Percentiles rank a stretch among this genome's conserved stretches.
phyloP scores from a whole-genome alignment of 2,329 filamentous ascomycete genomes.

The Pyricularia grisea region DNA sequence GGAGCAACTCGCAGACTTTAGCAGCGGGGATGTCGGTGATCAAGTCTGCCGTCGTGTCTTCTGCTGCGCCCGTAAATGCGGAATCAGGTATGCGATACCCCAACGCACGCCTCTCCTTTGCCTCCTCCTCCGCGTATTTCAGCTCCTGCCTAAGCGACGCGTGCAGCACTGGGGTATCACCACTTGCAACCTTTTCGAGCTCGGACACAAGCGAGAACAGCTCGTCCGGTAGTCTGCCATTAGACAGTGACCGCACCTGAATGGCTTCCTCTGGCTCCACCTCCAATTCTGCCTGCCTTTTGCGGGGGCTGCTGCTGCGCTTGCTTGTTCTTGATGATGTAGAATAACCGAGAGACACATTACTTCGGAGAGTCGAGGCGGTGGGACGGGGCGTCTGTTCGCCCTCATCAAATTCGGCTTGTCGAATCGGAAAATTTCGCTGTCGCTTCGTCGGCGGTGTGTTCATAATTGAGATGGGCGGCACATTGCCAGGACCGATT shows the following conservation, averaged over 20 bases:
- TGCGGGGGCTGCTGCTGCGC: background rate
- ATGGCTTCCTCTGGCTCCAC: background rate
- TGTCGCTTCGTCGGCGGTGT: background rate
- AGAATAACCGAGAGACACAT: no score
- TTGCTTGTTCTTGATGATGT: background rate
- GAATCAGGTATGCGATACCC: background rate
- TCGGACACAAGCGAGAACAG: background rate
- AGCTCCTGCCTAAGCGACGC: background rate
- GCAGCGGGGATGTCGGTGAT: background rate
- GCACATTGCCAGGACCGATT: background rate
- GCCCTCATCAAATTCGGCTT: background rate
- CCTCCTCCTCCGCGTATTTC: background rate
- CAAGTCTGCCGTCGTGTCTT: background rate
- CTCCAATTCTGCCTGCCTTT: background rate
- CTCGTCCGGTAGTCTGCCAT: background rate
- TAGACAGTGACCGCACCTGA: background rate
- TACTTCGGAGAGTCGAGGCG: no score
- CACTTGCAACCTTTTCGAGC: background rate
- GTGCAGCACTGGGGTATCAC: background rate
- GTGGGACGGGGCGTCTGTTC: no score
- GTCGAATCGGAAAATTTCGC: background rate
- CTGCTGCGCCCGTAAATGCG: background rate
- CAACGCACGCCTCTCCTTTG: background rate
- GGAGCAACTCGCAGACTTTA: background rate
- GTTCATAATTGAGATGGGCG: background rate